A percentile compares a stretch with the other conserved stretches of the same genome.
Evolutionary conservation across 305 asterid genomes (phyloP).

Genomic region (Fraxinus floribunda): DNA sequence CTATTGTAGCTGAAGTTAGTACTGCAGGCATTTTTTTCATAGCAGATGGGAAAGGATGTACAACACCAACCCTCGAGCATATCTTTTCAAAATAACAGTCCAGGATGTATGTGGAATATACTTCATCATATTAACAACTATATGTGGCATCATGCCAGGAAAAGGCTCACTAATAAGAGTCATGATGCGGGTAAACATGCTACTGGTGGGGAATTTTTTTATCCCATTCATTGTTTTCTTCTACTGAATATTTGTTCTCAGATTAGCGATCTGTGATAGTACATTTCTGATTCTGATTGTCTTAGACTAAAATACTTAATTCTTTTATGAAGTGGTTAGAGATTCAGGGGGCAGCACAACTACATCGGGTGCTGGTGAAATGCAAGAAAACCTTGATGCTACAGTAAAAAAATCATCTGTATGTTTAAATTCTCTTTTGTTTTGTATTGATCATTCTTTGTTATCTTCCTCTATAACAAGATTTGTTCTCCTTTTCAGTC

Average conservation of each 20-base stretch:
- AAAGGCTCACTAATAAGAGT: slow-evolving; percentile 46
- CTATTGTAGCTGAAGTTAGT: not conserved
- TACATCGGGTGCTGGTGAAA: slow-evolving; percentile 21
- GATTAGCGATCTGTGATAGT: not conserved
- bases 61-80: slow-evolving; percentile 30
- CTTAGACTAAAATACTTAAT: not conserved
- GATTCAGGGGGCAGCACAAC: slow-evolving; percentile 31
- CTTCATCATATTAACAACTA: slow-evolving; percentile 57
- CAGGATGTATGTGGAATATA: slow-evolving; percentile 59
- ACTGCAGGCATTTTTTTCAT: not conserved
- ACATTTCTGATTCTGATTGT: not conserved
- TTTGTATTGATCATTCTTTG: not conserved
- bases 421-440: slow-evolving; percentile 19
- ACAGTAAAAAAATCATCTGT: slow-evolving; percentile 34
- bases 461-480: not conserved
- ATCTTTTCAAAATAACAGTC: slow-evolving; percentile 36
- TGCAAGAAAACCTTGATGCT: slow-evolving; percentile 27
- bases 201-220: slow-evolving; percentile 28
- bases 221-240: not conserved
- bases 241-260: not conserved
- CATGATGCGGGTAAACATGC: slow-evolving; percentile 28
- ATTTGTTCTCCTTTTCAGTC: not conserved
- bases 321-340: slow-evolving; percentile 26
- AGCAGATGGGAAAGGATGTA: slow-evolving; percentile 43
- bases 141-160: slow-evolving; percentile 50